A percentile compares a stretch with the other conserved stretches of the same genome.
Evolutionary conservation across 192 early-diverging fungal species (phyloP).

Genomic region (Entophlyctis luteolus): DNA sequence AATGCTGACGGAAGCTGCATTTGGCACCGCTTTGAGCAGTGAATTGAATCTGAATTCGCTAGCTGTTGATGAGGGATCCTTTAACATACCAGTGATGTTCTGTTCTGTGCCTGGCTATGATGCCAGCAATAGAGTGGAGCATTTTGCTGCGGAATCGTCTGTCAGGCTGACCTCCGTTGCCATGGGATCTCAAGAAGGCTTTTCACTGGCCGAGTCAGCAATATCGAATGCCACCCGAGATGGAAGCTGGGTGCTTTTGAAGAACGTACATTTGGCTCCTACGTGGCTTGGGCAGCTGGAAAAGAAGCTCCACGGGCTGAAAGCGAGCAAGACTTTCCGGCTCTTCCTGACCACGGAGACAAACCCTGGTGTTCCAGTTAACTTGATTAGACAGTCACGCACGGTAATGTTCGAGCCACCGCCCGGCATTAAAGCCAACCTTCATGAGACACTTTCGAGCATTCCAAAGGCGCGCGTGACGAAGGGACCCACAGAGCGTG

Average conservation of each 20-base stretch:
- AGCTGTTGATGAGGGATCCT: constrained; percentile 66
- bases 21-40: constrained; percentile 51
- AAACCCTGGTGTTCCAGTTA: constrained; percentile 91
- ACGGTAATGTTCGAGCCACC: constrained; percentile 94
- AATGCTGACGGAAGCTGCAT: constrained; percentile 68
- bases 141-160: constrained; percentile 67
- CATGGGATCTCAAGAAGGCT: constrained; percentile 97
- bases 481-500: constrained; percentile 79
- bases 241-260: constrained; percentile 94
- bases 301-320: constrained; percentile 86
- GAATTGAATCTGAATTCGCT: constrained; percentile 70
- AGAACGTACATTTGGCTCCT: constrained; percentile 97
- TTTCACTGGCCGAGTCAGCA: constrained; percentile 81
- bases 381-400: constrained; percentile 82
- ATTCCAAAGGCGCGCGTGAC: constrained; percentile 52
- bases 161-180: constrained; percentile 76
- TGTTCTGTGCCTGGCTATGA: constrained; percentile 93
- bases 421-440: constrained; percentile 90
- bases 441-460: constrained; percentile 74
- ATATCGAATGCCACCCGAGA: constrained; percentile 76
- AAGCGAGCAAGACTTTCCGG: constrained; percentile 79
- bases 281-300: constrained; percentile 92
- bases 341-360: constrained; percentile 98
- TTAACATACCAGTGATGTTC: constrained; percentile 81
- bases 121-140: constrained; percentile 90